Evolutionary conservation across 2,329 filamentous ascomycete species (phyloP).

Genomic region (Verticillium zaregamsianum): DNA sequence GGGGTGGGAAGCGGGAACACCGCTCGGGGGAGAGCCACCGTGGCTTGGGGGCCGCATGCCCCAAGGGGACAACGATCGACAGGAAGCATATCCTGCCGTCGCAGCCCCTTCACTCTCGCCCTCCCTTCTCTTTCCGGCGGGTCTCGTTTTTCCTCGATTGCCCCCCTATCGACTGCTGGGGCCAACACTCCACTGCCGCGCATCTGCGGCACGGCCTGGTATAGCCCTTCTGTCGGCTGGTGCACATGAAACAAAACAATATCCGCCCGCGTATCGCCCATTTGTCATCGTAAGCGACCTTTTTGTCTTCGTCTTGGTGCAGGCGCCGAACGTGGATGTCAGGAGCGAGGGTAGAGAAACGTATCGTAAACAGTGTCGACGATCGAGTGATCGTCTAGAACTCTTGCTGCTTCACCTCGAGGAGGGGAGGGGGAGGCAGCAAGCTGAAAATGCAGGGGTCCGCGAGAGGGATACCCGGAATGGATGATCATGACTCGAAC

Average conservation of each 20-base stretch:
- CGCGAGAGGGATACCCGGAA: not conserved
- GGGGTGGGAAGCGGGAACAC: not conserved
- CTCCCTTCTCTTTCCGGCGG: constrained; percentile 1
- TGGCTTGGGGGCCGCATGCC: not conserved
- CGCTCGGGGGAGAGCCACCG: not conserved
- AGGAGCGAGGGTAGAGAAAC: constrained; percentile 1
- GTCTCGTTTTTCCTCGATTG: not conserved
- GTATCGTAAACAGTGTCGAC: not conserved
- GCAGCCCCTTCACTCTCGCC: not conserved
- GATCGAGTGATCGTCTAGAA: not conserved
- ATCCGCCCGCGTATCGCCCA: constrained; percentile 6
- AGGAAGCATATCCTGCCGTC: not conserved
- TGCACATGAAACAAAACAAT: constrained; percentile 3
- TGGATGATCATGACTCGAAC: constrained; percentile 11
- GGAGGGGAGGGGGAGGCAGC: not conserved
- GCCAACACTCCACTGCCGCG: not conserved
- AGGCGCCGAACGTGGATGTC: constrained; percentile 6
- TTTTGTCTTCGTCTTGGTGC: constrained; percentile 11
- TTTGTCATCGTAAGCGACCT: constrained; percentile 4
- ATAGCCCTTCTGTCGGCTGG: not conserved
- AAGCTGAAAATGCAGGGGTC: not conserved
- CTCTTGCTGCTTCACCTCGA: not conserved
- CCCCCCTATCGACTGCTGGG: not conserved
- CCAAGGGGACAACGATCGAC: constrained; percentile 1
- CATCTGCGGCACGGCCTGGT: not conserved